Percentiles rank a stretch among this genome's conserved stretches.
Evolutionary conservation across 176 grass and related monocot species (phyloP).

Genomic region (Tillandsia fasciculata): DNA sequence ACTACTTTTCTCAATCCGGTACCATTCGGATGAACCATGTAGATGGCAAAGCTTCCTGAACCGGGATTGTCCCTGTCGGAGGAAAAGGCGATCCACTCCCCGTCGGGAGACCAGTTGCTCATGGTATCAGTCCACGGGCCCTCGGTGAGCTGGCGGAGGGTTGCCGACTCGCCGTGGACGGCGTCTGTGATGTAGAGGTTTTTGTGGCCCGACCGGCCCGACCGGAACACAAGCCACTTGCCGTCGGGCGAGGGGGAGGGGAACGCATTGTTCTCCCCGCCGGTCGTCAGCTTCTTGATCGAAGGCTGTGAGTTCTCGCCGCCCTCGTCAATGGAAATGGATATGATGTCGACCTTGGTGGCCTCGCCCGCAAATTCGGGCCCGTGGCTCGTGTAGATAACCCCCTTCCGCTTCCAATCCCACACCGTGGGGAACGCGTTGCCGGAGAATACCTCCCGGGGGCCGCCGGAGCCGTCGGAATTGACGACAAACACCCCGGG

Average conservation of each 20-base stretch:
- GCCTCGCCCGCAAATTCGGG: constrained; percentile 50
- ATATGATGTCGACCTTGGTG: constrained; percentile 64
- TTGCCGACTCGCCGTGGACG: constrained; percentile 45
- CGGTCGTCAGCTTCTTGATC: constrained; percentile 53
- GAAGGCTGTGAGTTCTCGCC: constrained; percentile 1
- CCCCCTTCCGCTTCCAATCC: constrained; percentile 83
- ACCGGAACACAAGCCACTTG: constrained; percentile 86
- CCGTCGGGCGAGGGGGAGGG: constrained; percentile 83
- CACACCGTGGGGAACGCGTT: constrained; percentile 72
- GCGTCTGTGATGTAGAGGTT: constrained; percentile 90
- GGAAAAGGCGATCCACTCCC: constrained; percentile 92
- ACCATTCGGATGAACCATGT: constrained; percentile 78
- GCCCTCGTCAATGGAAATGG: constrained; percentile 34
- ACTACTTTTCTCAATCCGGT: constrained; percentile 54
- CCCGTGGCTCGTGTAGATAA: constrained; percentile 69
- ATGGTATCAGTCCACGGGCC: constrained; percentile 86
- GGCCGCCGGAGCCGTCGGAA: constrained; percentile 49
- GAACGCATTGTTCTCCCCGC: constrained; percentile 74
- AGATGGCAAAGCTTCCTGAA: constrained; percentile 61
- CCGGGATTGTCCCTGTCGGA: constrained; percentile 68
- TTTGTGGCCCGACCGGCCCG: constrained; percentile 64
- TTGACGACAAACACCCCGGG: constrained; percentile 78
- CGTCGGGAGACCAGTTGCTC: constrained; percentile 90
- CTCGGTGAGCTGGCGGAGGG: constrained; percentile 48
- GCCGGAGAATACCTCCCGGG: constrained; percentile 39